Conservation (phyloP, 495 filamentous ascomycete species). For the Letharia columbiana region DNA sequence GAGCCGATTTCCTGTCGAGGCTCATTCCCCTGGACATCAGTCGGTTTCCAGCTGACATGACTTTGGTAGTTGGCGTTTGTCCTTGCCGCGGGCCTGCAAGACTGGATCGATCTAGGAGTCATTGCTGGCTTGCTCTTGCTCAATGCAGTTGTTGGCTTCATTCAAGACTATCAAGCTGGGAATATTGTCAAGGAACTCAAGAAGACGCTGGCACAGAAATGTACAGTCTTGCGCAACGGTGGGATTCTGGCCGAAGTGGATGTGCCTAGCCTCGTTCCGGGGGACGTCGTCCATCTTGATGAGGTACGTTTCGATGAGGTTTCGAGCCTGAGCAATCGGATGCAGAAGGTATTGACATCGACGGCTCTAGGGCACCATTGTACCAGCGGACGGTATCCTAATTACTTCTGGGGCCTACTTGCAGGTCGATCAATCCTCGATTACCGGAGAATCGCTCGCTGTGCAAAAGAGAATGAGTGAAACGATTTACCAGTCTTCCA, state of each 20-base stretch:
- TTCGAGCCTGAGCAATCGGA: not conserved
- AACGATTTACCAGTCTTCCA: constrained; percentile 78
- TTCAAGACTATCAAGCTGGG: constrained; percentile 83
- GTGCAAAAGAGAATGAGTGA: constrained; percentile 70
- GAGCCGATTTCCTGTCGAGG: not conserved
- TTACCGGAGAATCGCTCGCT: constrained; percentile 87
- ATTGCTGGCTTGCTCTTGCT: constrained; percentile 65
- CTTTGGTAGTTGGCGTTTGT: constrained; percentile 54
- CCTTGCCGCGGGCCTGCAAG: constrained; percentile 69
- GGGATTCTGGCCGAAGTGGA: constrained; percentile 56
- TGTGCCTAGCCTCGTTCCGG: constrained; percentile 72
- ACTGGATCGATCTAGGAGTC: constrained; percentile 78
- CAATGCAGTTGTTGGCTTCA: constrained; percentile 78
- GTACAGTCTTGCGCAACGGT: constrained; percentile 73
- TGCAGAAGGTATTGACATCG: not conserved
- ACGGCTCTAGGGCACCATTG: constrained; percentile 57
- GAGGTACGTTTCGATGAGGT: constrained; percentile 35
- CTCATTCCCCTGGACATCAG: not conserved
- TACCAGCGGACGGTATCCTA: constrained; percentile 81
- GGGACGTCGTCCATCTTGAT: constrained; percentile 82
- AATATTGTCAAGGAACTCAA: constrained; percentile 89
- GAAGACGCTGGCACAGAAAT: constrained; percentile 80
- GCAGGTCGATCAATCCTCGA: constrained; percentile 84
- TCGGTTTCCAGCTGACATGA: constrained; percentile 13
- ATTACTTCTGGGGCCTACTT: constrained; percentile 71